These are phyloP conservation scores for Uronychia setigera DNA, from an alignment of 73 alveolate genomes.

Conservation along the genomic window DNA sequence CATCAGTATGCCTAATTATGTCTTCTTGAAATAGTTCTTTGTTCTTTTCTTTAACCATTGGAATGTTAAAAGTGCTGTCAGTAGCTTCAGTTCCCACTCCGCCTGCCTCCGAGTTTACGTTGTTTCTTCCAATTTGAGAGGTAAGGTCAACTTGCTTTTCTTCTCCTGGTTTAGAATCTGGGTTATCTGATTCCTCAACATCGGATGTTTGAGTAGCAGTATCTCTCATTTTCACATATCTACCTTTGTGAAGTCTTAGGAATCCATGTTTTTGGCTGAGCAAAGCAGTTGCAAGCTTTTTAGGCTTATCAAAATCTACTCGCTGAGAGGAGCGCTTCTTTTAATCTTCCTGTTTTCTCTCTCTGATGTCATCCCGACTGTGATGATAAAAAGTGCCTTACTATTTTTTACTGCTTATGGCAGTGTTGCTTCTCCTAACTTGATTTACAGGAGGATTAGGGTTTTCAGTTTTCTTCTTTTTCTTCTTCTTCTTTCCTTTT, in stretches of 20 bases:
- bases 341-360: background rate
- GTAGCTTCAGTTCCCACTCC: background rate
- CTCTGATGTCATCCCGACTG: background rate
- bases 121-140: too few relatives aligned
- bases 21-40: too few relatives aligned
- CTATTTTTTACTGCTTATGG: background rate
- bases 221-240: background rate
- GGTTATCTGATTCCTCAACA: background rate
- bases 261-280: background rate
- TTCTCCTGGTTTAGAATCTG: too few relatives aligned
- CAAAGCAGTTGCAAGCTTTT: background rate
- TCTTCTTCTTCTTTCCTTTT: background rate
- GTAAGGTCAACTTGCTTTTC: too few relatives aligned
- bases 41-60: too few relatives aligned
- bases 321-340: background rate
- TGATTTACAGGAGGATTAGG: background rate
- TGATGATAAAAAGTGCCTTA: background rate
- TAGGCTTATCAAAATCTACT: background rate
- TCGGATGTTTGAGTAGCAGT: background rate
- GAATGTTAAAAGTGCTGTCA: background rate
- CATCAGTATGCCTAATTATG: too few relatives aligned
- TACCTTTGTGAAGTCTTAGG: background rate
- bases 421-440: background rate
- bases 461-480: background rate
- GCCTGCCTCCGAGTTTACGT: background rate